Base-by-base conservation (phyloP, 1,284 basidiomycete species). In the Tylopilus orsonianus region DNA sequence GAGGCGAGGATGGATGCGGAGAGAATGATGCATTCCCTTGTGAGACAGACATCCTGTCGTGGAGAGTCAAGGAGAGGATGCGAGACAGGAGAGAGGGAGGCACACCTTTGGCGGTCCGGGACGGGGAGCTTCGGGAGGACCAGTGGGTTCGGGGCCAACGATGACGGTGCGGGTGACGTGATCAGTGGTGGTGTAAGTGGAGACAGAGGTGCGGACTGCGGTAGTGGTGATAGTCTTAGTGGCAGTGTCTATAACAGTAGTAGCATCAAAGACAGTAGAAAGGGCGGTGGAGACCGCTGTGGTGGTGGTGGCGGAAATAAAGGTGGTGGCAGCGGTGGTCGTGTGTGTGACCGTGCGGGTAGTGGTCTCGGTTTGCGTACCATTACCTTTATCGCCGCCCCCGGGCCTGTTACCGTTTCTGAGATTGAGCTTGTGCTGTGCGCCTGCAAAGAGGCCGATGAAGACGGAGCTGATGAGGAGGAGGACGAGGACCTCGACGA, bases 381-480 rank as follows among this genome's bases (percentile, higher is more conserved):
- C 63, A 63, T 67, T 67, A 69, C 65, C 53, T 58, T 48, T 44
- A 59, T 65, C 44, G 41, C 60, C 54, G 26, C 46, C 56, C 14
- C 70, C 68, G 29, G 57, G 64, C 10, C 61, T 66, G 27, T 73
- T 72, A 58, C 78, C 66, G 27, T 73, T 72, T 58, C 78, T 78
- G 34, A 71, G 55, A 50, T 81, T 81, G 49, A 93, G 77, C 55
- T 83, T 85, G 62, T 87, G 83, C 62, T 93, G 84, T 1, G 88
- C 85, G 6, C 92, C 93, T 22, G 90, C 88, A 68, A 96, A 98
- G 6, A 99, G 77, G 8, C 96, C 96, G 55, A 95, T 85, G 69
- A 97, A 96, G 19, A 93, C 80, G 18, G 90, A 87, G 53, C 83
- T 83, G 43, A 95, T 74, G 30, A 97, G 75, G 8, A 98, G 77